Conservation (phyloP, 192 early-diverging fungal genomes). For the Coemansia asiatica region DNA sequence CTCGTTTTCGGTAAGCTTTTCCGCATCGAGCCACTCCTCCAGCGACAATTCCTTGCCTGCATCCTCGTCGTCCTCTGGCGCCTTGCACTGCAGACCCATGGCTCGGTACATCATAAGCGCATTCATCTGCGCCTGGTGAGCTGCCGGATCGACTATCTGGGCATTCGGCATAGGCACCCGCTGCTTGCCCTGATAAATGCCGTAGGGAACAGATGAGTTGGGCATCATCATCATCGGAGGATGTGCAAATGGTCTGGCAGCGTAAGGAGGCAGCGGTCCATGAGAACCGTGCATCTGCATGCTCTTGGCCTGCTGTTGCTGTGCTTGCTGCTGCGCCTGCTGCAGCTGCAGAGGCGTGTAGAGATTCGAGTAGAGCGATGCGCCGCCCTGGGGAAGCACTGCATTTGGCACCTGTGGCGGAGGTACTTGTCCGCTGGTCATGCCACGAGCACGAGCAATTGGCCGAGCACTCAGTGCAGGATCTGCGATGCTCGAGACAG, state of each 20-base stretch:
- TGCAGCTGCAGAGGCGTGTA: slow-evolving; percentile 45
- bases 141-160: slow-evolving; percentile 37
- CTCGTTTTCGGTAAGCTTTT: slow-evolving; percentile 40
- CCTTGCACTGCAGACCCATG: slow-evolving; percentile 54
- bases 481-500: slow-evolving; percentile 20
- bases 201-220: not conserved
- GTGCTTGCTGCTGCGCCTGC: slow-evolving; percentile 39
- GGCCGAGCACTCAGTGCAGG: slow-evolving; percentile 25
- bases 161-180: slow-evolving; percentile 44
- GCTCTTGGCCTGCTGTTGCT: slow-evolving; percentile 11
- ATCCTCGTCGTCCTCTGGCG: slow-evolving; percentile 32
- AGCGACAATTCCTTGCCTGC: slow-evolving; percentile 30
- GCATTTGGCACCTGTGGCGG: slow-evolving; percentile 12
- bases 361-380: slow-evolving; percentile 36
- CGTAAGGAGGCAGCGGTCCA: not conserved
- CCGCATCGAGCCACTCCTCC: slow-evolving; percentile 53
- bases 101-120: slow-evolving; percentile 53
- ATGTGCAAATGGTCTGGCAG: not conserved
- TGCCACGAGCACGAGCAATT: slow-evolving; percentile 41
- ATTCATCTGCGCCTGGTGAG: slow-evolving; percentile 49
- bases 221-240: slow-evolving; percentile 2
- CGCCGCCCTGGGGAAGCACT: slow-evolving; percentile 2
- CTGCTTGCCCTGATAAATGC: slow-evolving; percentile 22
- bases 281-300: slow-evolving; percentile 19
- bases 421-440: slow-evolving; percentile 13